Evolutionary conservation across 768 basidiomycete species (phyloP), one percentile per base, ranked within the genome.

Genomic region (Phanerodontia chrysosporium): DNA sequence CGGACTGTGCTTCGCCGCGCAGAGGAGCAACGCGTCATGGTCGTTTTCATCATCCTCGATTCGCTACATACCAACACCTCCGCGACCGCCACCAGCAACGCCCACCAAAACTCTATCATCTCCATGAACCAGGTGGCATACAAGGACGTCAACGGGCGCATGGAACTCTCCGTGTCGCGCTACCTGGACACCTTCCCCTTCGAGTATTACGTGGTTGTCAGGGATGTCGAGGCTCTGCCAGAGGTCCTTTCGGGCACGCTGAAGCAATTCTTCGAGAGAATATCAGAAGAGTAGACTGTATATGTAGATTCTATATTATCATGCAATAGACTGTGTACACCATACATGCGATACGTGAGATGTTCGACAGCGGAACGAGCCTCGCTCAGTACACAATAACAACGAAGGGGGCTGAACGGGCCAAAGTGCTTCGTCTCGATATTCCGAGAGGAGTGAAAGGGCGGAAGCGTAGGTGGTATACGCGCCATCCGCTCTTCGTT

Each of bases 141-240:
- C 78, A 90, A 87, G 73, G 83, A 80, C 55, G 83, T 90, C 7
- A 81, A 84, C 62, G 93, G 93, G 8, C 77, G 78, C 55, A 89
- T 94, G 87, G 90, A 97, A 72, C 74, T 99, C 59, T 84, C 90
- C 67, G 82, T 96, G 75, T 81, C 89, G 66, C 84, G 92, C 49
- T 98, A 99, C 70, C 74, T 98, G 65, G 96, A 98, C 69, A 87
- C 92, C 2, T 98, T 98, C 82, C 97, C 97, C 0, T 98, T 98
- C 75, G 93, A 98, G 74, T 96, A 95, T 68, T 98, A 94, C 65
- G 89, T 98, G 49, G 87, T 99, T n/a, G 72, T 99, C 52, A 78
- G 95, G 59, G 83, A 89, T 63, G 92, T 96, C 45, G 94, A 96
- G 72, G 87, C 92, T 18, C 74, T 99, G 36, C 96, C 97, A 2